Evolutionary conservation across 352 stramenopile species (phyloP).

Genomic region (Globisporangium spinosum): DNA sequence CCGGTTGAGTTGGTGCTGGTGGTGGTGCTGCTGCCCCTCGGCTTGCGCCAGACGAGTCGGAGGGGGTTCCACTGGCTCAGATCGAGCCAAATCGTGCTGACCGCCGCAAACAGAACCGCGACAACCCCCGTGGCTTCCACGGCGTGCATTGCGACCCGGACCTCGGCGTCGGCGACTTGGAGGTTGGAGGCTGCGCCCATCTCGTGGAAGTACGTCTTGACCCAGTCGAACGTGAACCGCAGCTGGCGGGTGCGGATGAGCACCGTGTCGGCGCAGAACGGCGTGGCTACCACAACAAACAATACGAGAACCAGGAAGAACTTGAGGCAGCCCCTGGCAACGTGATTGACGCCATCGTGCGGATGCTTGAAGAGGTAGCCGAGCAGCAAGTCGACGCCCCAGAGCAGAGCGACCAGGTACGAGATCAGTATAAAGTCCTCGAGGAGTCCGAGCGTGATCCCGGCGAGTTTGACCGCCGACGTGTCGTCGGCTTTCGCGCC

Average conservation of each 20-base stretch:
- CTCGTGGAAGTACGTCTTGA: slow-evolving; percentile 33
- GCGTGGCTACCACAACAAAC: slow-evolving; percentile 20
- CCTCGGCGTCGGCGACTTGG: slow-evolving; percentile 28
- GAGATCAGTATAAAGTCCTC: slow-evolving; percentile 37
- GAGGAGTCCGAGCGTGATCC: slow-evolving; percentile 30
- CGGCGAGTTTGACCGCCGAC: slow-evolving; percentile 10
- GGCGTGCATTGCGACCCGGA: slow-evolving; percentile 16
- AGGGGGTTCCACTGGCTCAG: slow-evolving; percentile 28
- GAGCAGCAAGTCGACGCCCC: slow-evolving; percentile 12
- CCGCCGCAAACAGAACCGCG: slow-evolving; percentile 22
- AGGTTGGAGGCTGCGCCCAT: slow-evolving; percentile 25
- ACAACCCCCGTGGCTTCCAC: slow-evolving; percentile 14
- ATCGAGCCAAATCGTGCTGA: slow-evolving; percentile 23
- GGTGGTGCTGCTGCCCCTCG: too few relatives aligned
- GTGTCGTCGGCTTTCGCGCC: slow-evolving; percentile 22
- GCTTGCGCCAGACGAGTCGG: not conserved
- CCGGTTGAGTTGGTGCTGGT: too few relatives aligned
- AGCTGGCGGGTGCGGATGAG: slow-evolving; percentile 31
- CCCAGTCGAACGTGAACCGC: slow-evolving; percentile 46
- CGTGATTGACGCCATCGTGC: slow-evolving; percentile 5
- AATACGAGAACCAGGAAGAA: slow-evolving; percentile 32
- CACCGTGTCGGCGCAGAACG: slow-evolving; percentile 35
- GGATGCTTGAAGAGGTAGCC: too few relatives aligned
- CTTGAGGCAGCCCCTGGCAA: not conserved
- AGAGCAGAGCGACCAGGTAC: slow-evolving; percentile 26